Evolutionary conservation across 345 rosid genomes (phyloP).

Genomic region (rapeseed (Brassica napus)): Da-Ae NC_063451.1:44938001-44938500

Average conservation of each 20-base stretch:
- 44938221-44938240: constrained; percentile 70
- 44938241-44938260: not conserved
- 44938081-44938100: constrained; percentile 92
- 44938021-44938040: constrained; percentile 89
- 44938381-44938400: constrained; percentile 67
- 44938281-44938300: not conserved
- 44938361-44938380: constrained; percentile 75
- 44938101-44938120: constrained; percentile 64
- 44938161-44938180: constrained; percentile 79
- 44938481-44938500: constrained; percentile 92
- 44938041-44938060: constrained; percentile 44
- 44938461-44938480: constrained; percentile 91
- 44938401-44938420: constrained; percentile 84
- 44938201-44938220: constrained; percentile 77
- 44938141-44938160: constrained; percentile 84
- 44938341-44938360: constrained; percentile 81
- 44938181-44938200: constrained; percentile 83
- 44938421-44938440: constrained; percentile 84
- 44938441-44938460: constrained; percentile 61
- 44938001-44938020: constrained; percentile 67
- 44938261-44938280: not conserved
- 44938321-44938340: constrained; percentile 53
- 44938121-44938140: constrained; percentile 85
- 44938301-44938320: not conserved
- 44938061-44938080: constrained; percentile 78